A percentile compares a stretch with the other conserved stretches of the same genome.
These are phyloP conservation scores for Rhodocollybia butyracea DNA, from an alignment of 768 basidiomycete species.

Conservation along the genomic window DNA sequence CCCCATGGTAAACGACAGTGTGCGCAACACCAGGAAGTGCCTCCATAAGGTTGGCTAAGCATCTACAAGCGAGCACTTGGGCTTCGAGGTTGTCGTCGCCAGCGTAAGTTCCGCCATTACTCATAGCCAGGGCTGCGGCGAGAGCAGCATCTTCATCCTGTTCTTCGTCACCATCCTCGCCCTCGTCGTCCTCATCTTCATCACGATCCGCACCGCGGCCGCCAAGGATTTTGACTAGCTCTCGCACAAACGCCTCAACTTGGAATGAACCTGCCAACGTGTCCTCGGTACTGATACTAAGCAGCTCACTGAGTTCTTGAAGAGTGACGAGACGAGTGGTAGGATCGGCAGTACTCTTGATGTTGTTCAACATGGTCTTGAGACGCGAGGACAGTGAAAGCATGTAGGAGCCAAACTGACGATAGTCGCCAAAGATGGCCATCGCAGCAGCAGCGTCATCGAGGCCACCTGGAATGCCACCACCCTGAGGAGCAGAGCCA, in stretches of 20 bases:
- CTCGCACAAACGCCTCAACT: slow-evolving; percentile 87
- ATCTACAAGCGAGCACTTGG: slow-evolving; percentile 93
- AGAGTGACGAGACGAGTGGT: slow-evolving; percentile 85
- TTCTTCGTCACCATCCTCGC: slow-evolving; percentile 43
- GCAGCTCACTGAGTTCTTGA: slow-evolving; percentile 91
- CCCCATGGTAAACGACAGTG: slow-evolving; percentile 96
- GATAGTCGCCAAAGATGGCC: slow-evolving; percentile 84
- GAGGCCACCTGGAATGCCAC: slow-evolving; percentile 45
- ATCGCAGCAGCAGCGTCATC: slow-evolving; percentile 66
- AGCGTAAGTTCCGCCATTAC: slow-evolving; percentile 61
- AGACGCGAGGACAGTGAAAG: slow-evolving; percentile 82
- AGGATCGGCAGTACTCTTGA: slow-evolving; percentile 80
- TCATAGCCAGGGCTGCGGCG: slow-evolving; percentile 84
- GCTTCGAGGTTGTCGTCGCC: slow-evolving; percentile 90
- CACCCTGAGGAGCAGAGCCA: slow-evolving; percentile 26
- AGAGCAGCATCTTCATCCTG: slow-evolving; percentile 85
- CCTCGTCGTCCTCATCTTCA: slow-evolving; percentile 68
- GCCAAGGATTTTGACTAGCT: slow-evolving; percentile 87
- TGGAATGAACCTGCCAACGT: slow-evolving; percentile 95
- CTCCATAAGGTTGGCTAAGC: slow-evolving; percentile 97
- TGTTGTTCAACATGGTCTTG: slow-evolving; percentile 87
- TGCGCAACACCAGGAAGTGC: slow-evolving; percentile 98
- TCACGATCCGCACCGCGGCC: slow-evolving; percentile 73
- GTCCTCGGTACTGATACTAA: slow-evolving; percentile 96
- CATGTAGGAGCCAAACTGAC: slow-evolving; percentile 91